Evolutionary conservation across 148 eudicot species (phyloP), one percentile per base, ranked within the genome.

Genomic region (Fallopia convolvulus): DNA sequence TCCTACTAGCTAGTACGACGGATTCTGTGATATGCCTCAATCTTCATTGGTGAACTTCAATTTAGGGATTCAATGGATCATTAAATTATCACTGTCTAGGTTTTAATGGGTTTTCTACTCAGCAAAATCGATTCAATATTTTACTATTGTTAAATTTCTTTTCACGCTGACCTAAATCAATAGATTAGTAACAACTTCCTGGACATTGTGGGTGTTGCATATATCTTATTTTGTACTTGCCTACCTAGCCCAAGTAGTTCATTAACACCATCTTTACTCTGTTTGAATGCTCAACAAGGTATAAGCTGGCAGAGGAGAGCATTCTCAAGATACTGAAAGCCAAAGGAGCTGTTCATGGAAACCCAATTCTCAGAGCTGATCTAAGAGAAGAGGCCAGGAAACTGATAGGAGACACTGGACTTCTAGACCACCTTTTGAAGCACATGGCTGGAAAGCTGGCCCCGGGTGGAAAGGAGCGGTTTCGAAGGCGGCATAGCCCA

Each of bases 371-470:
- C 11, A 79, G 99, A 81, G 88, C 99, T 49, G 89, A 82, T 3
- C 81, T 94, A 74, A 88, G 99, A 82, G 71, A 82, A 1, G 99
- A 89, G 81, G 97, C 99, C 33, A 72, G 99, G 60, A 94, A 92
- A 75, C 70, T 79, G 70, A 94, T 94, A 0, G 99, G 99, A 1
- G 99, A 94, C 77, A 94, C 99, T 0, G 99, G 99, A 53, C 83
- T 94, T n/a, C 79, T 94, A 79, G 99, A 94, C 74, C 99, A 94
- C 77, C 88, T 94, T 7, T 90, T 94, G 23, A 94, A 94, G 87
- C 99, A 94, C 79, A 85, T 94, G 92, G 97, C 99, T 0, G 97
- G 92, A 39, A 89, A 86, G 83, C 74, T 90, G 40, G 97, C 99
- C 14, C 97, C 97, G 1, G 96, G 97, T 32, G 97, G 97, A 6